These are phyloP conservation scores for Diutina scorzettiae DNA, from an alignment of 1,139 yeast species.

Conservation along the genomic window DNA sequence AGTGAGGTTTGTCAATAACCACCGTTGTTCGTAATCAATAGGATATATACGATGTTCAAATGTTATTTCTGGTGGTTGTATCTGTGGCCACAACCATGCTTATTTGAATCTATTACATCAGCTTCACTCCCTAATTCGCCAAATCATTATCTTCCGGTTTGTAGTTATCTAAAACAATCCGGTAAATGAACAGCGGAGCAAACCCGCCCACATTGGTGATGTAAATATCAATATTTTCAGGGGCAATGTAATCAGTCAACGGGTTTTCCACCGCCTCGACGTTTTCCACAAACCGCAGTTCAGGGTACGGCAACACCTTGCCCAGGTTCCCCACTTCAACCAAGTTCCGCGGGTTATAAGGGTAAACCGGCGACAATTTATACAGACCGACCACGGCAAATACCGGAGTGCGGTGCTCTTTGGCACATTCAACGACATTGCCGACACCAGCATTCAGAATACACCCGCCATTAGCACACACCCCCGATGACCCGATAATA, in stretches of 20 bases:
- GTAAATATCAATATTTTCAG: slow-evolving; percentile 88
- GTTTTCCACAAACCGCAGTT: slow-evolving; percentile 50
- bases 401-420: slow-evolving; percentile 89
- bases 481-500: slow-evolving; percentile 81
- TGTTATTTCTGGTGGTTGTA: too few species aligned
- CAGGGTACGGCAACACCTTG: slow-evolving; percentile 62
- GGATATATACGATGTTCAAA: too few species aligned
- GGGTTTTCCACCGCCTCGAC: slow-evolving; percentile 81
- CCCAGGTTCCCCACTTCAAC: slow-evolving; percentile 94
- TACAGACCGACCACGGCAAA: slow-evolving; percentile 91
- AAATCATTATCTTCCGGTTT: slow-evolving; percentile 55
- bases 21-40: too few species aligned
- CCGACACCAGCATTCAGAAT: slow-evolving; percentile 86
- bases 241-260: slow-evolving; percentile 82
- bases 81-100: too few species aligned
- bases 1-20: neutral
- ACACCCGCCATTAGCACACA: slow-evolving; percentile 94
- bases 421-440: slow-evolving; percentile 90
- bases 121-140: too few species aligned
- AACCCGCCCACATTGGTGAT: slow-evolving; percentile 77
- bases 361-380: slow-evolving; percentile 87
- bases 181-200: slow-evolving; percentile 90
- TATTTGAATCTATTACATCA: too few species aligned
- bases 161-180: slow-evolving; percentile 91
- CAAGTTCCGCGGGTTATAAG: slow-evolving; percentile 78